A percentile compares a stretch with the other conserved stretches of the same genome.
Conservation (phyloP, 768 basidiomycete species). For the Suillus discolor region DNA sequence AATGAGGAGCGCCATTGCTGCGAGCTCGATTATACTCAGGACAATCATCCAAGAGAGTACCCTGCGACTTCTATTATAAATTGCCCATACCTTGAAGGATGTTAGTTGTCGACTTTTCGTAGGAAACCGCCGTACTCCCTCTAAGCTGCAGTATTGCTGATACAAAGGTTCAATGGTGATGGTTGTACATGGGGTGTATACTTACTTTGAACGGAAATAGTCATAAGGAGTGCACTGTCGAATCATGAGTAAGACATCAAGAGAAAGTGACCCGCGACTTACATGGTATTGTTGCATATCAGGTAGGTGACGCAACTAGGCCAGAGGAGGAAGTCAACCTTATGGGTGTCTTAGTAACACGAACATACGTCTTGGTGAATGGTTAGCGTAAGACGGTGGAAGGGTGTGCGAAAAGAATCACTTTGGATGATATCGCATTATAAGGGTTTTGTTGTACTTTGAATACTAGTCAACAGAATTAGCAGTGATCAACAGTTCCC, state of each 20-base stretch:
- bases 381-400: not conserved
- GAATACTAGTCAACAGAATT: not conserved
- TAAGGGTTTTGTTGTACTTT: constrained; percentile 5
- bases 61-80: constrained; percentile 12
- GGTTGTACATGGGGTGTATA: not conserved
- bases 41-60: constrained; percentile 6
- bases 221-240: constrained; percentile 15
- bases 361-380: constrained; percentile 2
- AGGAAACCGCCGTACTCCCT: not conserved
- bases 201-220: constrained; percentile 16
- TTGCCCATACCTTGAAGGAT: constrained; percentile 14
- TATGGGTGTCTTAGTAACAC: not conserved
- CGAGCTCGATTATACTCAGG: constrained; percentile 7
- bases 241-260: not conserved
- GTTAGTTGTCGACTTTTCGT: not conserved
- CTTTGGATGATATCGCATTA: constrained; percentile 7
- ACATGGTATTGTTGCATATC: constrained; percentile 13
- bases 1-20: constrained; percentile 12
- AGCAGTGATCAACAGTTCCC: not conserved
- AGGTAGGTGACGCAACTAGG: constrained; percentile 12
- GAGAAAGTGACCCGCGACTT: not conserved
- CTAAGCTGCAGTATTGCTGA: constrained; percentile 13
- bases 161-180: not conserved
- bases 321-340: not conserved
- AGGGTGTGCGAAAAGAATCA: not conserved